Evolutionary conservation across 257 asterid genomes (phyloP).

Genomic region (Lycium barbarum): DNA sequence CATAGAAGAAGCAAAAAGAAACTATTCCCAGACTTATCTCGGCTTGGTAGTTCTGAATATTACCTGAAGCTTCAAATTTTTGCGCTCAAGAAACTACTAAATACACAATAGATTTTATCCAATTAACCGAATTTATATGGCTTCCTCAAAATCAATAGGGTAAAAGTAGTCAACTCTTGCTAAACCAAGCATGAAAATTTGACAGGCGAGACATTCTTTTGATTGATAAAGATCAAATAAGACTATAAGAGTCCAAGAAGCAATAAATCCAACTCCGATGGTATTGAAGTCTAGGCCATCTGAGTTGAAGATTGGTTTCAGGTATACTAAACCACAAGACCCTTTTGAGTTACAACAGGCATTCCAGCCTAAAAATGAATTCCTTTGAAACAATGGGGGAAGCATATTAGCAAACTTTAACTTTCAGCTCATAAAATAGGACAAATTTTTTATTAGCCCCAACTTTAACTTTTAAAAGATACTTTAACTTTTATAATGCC

Average conservation of each 20-base stretch:
- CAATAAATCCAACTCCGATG: not conserved
- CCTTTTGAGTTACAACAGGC: not conserved
- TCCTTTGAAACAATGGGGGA: not conserved
- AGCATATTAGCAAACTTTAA: not conserved
- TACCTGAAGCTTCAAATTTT: not conserved
- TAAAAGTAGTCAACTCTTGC: not conserved
- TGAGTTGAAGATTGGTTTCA: not conserved
- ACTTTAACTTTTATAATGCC: not conserved
- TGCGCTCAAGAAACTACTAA: not conserved
- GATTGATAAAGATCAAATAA: not conserved
- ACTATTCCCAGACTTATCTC: not conserved
- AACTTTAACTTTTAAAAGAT: not conserved
- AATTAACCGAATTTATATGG: not conserved
- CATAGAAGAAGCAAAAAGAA: conserved; percentile 14
- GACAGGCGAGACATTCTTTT: not conserved
- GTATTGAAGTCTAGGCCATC: not conserved
- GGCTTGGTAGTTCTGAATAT: not conserved
- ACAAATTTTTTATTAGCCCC: not conserved
- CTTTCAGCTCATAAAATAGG: not conserved
- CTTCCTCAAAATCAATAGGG: not conserved
- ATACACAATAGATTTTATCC: conserved; percentile 4
- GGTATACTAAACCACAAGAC: not conserved
- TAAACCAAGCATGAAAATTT: not conserved
- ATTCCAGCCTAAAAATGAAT: not conserved
- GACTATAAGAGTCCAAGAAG: not conserved